Evolutionary conservation across 2,329 filamentous ascomycete genomes (phyloP), one percentile per base, ranked within the genome.

Genomic region (Penicillium sp.): DNA sequence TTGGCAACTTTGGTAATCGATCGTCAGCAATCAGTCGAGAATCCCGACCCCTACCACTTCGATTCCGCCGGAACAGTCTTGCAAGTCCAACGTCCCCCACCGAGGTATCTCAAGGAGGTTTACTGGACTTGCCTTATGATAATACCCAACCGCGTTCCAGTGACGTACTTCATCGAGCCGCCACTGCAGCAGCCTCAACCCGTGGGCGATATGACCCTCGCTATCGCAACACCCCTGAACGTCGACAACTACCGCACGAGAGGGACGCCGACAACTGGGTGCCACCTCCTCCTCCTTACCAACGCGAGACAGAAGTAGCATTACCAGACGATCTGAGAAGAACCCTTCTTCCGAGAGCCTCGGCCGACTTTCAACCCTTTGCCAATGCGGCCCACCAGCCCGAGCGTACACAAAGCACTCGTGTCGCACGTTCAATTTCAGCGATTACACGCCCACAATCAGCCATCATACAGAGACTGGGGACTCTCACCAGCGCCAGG

Each of bases 201-300:
- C 85, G 88, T 51, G 82, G 84, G 22, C 81, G 88, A 45, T 81
- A 90, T 60, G 85, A 84, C 60, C 76, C 81, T 45, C 75, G 83
- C 29, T 65, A 66, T 54, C 61, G 58, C 9, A 64, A 59, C 14
- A 57, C 59, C 16, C 48, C 59, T 10, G 58, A 43, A 29, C 65
- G 56, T 6, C 79, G 83, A 40, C 88, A 92, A 64, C 81, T 91
- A 62, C 90, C 90, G 4, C 89, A 94, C 70, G 90, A 94, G 72
- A 93, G 89, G 59, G 90, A 94, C 68, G 89, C 90, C 4, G 90
- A 94, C 65, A 90, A 92, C 63, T 95, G 90, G 90, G 88, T 92
- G 4, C 89, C 90, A 5, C 90, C 90, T 5, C 90, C 90, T 8
- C 90, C 90, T 3, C 89, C 89, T 1, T 95, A 95, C 55, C 69